Base-by-base conservation (phyloP, 192 early-diverging fungal species). In the Dimargaris cristalligena region DNA sequence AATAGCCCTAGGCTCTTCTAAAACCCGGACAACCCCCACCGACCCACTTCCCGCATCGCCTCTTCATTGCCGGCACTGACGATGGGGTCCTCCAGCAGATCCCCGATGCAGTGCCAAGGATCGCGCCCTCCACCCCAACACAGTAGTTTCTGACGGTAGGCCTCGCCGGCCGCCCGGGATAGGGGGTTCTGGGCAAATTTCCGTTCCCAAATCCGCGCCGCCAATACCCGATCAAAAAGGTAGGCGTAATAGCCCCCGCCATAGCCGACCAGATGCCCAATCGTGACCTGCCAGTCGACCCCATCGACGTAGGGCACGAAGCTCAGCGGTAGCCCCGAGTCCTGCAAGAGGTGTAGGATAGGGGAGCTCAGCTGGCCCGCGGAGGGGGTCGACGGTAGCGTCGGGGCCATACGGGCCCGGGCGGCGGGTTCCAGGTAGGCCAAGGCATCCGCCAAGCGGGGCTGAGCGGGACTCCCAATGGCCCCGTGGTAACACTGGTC, bases 221-320 rank as follows among this genome's bases (percentile, higher is more conserved):
- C 91, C 66, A 93, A 74, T 14, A 84, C 77, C 31, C 90, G 77
- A 41, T 84, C 84, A 81, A 94, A 90, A 25, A 97, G 71, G 62
- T 99, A 99, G n/a, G 85, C 77, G 56, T 97, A 99, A 71, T 99
- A 99, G 8, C 82, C 85, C 10, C 88, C 85, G 20, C 92, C 92
- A 61, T 99, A 99, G 0, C 84, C 83, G 62, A 86, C 84, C 65
- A 99, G 61, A 59, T 99, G 95, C 2, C 80, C 80, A 68, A 99
- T 96, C 58, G 90, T 87, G 1, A 82, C 82, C 62, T 92, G 92
- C 91, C 90, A 96, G 50, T 75, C 75, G 3, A 92, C 89, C 4
- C 78, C 81, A 1, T 71, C 60, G 4, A 84, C 81, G 45, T 83
- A 77, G 0, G 83, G 83, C 58, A 93, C 86, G 9, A 86, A 61